A percentile compares a stretch with the other conserved stretches of the same genome.
These are phyloP conservation scores for Rhypophila decipiens DNA, from an alignment of 495 filamentous ascomycete genomes.

Conservation along the genomic window DNA sequence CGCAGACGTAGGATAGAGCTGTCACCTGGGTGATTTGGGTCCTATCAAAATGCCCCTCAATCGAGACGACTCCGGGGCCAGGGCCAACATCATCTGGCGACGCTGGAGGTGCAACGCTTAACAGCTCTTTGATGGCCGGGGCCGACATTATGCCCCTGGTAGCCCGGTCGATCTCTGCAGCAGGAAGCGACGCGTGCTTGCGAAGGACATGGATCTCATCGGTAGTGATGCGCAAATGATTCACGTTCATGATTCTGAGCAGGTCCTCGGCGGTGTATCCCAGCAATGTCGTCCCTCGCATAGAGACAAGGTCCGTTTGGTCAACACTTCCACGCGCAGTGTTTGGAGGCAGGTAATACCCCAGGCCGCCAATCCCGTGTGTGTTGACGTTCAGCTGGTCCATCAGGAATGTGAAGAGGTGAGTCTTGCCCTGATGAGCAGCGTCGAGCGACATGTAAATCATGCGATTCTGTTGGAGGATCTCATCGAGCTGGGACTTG, in stretches of 20 bases:
- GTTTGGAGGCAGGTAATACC: neutral
- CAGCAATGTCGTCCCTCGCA: constrained; percentile 5
- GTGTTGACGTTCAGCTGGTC: constrained; percentile 4
- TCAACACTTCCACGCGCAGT: no score
- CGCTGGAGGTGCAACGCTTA: neutral
- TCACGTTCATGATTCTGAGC: constrained; percentile 9
- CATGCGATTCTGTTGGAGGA: neutral
- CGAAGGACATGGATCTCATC: constrained; percentile 8
- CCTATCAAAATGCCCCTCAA: constrained; percentile 9
- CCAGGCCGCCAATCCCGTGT: neutral
- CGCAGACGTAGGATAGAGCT: constrained; percentile 8
- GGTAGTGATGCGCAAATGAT: constrained; percentile 3
- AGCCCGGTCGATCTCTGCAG: constrained; percentile 2
- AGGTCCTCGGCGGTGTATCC: constrained; percentile 9
- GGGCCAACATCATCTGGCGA: no score
- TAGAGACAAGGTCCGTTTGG: constrained; percentile 2
- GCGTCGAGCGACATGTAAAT: constrained; percentile 9
- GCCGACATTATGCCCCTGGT: constrained; percentile 5
- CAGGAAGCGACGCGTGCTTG: neutral
- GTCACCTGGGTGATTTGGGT: constrained; percentile 8
- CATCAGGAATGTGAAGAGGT: constrained; percentile 11
- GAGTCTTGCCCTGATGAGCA: constrained; percentile 2
- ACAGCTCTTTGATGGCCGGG: constrained; percentile 2
- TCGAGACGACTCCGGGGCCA: constrained; percentile 2
- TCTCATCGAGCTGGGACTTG: constrained; percentile 2